Evolutionary conservation across 2,329 filamentous ascomycete genomes (phyloP).

Genomic region (Emergomyces pasteurianus): DNA sequence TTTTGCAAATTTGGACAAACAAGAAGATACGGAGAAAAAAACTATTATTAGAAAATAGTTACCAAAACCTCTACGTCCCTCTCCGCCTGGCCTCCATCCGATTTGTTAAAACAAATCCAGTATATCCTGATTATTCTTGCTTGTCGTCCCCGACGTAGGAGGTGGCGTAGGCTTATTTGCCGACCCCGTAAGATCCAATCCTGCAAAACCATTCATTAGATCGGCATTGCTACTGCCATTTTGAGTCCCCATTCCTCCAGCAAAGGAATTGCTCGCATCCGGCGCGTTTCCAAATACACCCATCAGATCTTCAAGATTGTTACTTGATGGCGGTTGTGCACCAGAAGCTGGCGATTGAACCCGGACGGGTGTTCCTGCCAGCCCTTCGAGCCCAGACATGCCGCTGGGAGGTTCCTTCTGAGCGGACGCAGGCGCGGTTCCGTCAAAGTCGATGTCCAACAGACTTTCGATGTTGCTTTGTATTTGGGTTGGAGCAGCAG

Average conservation of each 20-base stretch:
- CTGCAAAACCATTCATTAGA: slow-evolving; percentile 73
- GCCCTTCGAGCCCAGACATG: slow-evolving; percentile 50
- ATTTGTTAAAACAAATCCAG: slow-evolving; percentile 40
- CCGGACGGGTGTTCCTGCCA: slow-evolving; percentile 46
- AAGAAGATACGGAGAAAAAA: not conserved
- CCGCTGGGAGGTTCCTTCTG: slow-evolving; percentile 51
- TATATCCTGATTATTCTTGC: slow-evolving; percentile 43
- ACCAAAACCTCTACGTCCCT: not conserved
- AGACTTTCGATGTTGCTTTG: slow-evolving; percentile 87
- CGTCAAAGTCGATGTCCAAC: slow-evolving; percentile 92
- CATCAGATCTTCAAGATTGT: slow-evolving; percentile 72
- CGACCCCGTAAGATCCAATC: slow-evolving; percentile 57
- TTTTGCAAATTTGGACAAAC: not conserved
- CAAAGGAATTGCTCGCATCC: slow-evolving; percentile 18
- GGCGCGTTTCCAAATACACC: slow-evolving; percentile 50
- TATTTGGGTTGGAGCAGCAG: slow-evolving; percentile 36
- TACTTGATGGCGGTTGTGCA: slow-evolving; percentile 24
- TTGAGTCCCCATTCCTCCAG: slow-evolving; percentile 22
- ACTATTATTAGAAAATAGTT: not conserved
- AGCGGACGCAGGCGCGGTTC: slow-evolving; percentile 77
- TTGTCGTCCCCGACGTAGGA: slow-evolving; percentile 5
- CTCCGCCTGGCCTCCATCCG: not conserved
- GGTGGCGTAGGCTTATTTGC: slow-evolving; percentile 16
- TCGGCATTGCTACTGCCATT: slow-evolving; percentile 31
- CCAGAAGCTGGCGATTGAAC: slow-evolving; percentile 34